Evolutionary conservation across 179 eudicot genomes (phyloP).

Genomic region (Sideroxylon spinosum): DNA sequence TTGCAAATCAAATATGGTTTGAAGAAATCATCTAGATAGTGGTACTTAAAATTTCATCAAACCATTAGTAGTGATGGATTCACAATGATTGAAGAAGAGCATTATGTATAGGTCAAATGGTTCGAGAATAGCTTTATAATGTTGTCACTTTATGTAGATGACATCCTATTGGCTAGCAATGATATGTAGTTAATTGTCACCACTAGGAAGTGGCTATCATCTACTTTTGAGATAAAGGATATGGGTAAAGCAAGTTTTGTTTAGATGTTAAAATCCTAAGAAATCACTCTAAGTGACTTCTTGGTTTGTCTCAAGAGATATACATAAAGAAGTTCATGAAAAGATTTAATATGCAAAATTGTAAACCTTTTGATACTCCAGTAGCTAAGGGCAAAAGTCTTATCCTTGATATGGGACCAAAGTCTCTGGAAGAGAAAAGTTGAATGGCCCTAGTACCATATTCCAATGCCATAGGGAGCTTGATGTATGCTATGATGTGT

Average conservation of each 20-base stretch:
- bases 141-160: too few species aligned
- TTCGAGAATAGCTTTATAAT: neutral
- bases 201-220: too few species aligned
- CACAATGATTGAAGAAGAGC: neutral
- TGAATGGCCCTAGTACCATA: neutral
- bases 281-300: too few species aligned
- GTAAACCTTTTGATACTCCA: constrained; percentile 10
- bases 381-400: neutral
- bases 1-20: neutral
- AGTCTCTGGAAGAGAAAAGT: neutral
- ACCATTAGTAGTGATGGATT: neutral
- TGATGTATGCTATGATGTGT: neutral
- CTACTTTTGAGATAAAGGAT: too few species aligned
- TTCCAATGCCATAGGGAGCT: neutral
- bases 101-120: neutral
- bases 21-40: neutral
- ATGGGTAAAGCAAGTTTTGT: too few species aligned
- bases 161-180: neutral
- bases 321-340: neutral
- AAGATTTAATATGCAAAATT: constrained; percentile 2
- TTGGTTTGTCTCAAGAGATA: too few species aligned
- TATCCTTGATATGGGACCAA: neutral
- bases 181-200: neutral
- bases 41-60: neutral
- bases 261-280: too few species aligned